Conservation (phyloP, 768 basidiomycete species). For the Termitomyces sp. region DNA sequence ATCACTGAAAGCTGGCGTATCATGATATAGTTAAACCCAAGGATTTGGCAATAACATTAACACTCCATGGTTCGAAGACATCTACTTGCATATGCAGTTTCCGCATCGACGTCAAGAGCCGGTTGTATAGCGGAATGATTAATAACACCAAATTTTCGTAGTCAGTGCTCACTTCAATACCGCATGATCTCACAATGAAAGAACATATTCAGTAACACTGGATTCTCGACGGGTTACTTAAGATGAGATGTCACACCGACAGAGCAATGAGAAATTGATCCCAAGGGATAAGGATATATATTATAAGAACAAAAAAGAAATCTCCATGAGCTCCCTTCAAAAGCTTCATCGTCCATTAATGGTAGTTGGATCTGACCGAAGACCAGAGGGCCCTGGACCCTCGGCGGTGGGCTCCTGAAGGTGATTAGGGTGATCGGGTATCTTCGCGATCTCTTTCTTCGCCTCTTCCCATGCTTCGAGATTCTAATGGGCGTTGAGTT, state of each 20-base stretch:
- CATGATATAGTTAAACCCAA: too few relatives aligned
- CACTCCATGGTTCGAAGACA: too few relatives aligned
- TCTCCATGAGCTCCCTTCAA: background rate
- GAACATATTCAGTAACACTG: background rate
- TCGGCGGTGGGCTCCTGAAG: conserved; percentile 26
- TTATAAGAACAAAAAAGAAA: conserved; percentile 5
- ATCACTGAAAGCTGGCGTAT: too few relatives aligned
- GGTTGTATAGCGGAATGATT: background rate
- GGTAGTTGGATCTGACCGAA: conserved; percentile 61
- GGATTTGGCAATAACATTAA: too few relatives aligned
- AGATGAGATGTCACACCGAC: background rate
- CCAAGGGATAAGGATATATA: conserved; percentile 10
- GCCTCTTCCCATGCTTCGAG: conserved; percentile 97
- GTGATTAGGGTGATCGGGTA: conserved; percentile 86
- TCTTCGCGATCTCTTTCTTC: conserved; percentile 84
- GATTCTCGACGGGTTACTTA: background rate
- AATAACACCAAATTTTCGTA: too few relatives aligned
- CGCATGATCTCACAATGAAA: background rate
- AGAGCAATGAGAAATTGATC: background rate
- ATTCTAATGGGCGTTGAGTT: conserved; percentile 52
- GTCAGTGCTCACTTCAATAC: background rate
- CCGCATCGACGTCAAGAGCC: background rate
- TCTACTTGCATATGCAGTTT: too few relatives aligned
- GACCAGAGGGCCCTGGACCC: conserved; percentile 28
- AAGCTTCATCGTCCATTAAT: conserved; percentile 51